Evolutionary conservation across 768 basidiomycete species (phyloP).

Genomic region (Termitomyces bulborhizus): DNA sequence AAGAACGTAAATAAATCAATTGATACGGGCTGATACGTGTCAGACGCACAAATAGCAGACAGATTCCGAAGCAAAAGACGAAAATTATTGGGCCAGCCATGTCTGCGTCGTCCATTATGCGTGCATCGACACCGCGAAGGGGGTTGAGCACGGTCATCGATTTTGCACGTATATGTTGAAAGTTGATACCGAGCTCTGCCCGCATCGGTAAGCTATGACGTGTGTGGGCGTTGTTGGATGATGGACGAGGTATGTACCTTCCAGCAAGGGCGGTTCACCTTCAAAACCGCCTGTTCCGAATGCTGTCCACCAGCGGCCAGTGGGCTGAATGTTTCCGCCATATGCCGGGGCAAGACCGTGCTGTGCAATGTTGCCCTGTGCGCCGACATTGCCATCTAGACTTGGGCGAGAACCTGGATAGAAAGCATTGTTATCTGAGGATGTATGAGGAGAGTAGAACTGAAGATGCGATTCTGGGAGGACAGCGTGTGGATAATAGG

Average conservation of each 20-base stretch:
- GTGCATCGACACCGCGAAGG: constrained; percentile 72
- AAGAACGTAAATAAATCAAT: not conserved
- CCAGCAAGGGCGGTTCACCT: constrained; percentile 90
- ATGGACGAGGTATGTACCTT: constrained; percentile 52
- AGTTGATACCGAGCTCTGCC: constrained; percentile 95
- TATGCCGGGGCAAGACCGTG: constrained; percentile 43
- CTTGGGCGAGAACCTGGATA: constrained; percentile 72
- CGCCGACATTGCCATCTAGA: constrained; percentile 42
- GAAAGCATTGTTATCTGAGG: constrained; percentile 44
- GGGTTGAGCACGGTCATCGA: constrained; percentile 96
- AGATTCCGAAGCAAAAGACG: constrained; percentile 90
- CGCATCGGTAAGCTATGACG: not conserved
- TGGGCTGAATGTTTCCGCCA: constrained; percentile 67
- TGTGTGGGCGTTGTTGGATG: not conserved
- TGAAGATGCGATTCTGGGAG: constrained; percentile 59
- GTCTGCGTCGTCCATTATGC: constrained; percentile 99
- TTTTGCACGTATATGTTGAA: constrained; percentile 91
- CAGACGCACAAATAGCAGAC: constrained; percentile 78
- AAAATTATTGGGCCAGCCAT: constrained; percentile 94
- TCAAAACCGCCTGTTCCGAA: constrained; percentile 95
- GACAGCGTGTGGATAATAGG: constrained; percentile 51
- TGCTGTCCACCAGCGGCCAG: constrained; percentile 89
- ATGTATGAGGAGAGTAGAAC: constrained; percentile 61
- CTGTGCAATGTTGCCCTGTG: constrained; percentile 48
- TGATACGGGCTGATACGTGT: not conserved